Percentiles rank a stretch among this genome's conserved stretches.
phyloP scores from a whole-genome alignment of 208 protist genomes.

The Vickermania spadyakhi region DNA sequence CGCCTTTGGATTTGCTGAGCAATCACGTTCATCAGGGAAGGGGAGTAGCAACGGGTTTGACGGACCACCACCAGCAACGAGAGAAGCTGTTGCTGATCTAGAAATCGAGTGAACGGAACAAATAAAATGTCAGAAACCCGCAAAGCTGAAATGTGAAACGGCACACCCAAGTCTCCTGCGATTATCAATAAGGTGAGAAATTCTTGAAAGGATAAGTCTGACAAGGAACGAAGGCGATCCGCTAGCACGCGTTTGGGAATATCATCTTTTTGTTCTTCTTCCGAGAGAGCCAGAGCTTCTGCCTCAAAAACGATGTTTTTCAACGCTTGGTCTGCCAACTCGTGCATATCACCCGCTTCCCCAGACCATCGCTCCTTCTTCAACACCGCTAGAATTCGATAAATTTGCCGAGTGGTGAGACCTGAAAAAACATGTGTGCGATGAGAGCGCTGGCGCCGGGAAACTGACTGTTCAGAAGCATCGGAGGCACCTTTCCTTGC shows the following conservation, averaged over 20 bases:
- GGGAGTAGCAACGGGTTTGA: constrained; percentile 31
- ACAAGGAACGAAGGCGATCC: not conserved
- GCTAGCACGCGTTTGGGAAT: not conserved
- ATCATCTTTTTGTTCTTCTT: not conserved
- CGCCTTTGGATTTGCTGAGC: constrained; percentile 16
- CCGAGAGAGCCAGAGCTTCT: constrained; percentile 15
- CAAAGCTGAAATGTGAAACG: constrained; percentile 28
- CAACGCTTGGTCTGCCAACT: constrained; percentile 50
- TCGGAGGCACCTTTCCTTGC: too few species aligned
- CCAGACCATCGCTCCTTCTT: constrained; percentile 36
- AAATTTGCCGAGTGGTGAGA: constrained; percentile 67
- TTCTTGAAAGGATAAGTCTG: not conserved
- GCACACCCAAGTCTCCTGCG: constrained; percentile 43
- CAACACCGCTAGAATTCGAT: constrained; percentile 51
- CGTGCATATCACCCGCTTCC: constrained; percentile 27
- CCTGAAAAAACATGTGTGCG: constrained; percentile 67
- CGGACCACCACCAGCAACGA: constrained; percentile 28
- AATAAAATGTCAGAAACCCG: constrained; percentile 38
- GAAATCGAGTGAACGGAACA: constrained; percentile 34
- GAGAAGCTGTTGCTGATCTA: constrained; percentile 27
- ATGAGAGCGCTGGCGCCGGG: not conserved
- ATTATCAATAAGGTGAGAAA: constrained; percentile 19
- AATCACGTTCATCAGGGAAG: constrained; percentile 24
- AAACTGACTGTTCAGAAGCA: too few species aligned
- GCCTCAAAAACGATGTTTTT: constrained; percentile 73